Percentiles rank a stretch among this genome's conserved stretches.
Conservation (phyloP, 2,329 filamentous ascomycete genomes). For the Pseudogymnoascus sp. region DNA sequence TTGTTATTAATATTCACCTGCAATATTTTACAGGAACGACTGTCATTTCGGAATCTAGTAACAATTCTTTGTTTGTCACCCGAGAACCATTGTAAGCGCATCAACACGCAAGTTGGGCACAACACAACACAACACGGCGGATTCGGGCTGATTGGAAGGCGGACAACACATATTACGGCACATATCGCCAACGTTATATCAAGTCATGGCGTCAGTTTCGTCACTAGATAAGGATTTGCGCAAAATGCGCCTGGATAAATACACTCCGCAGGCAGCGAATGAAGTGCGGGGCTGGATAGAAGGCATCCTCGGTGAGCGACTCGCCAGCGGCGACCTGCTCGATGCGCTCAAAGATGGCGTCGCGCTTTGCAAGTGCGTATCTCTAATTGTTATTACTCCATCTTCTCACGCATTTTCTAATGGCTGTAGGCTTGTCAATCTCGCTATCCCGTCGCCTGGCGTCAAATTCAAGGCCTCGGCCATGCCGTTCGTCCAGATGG, state of each 20-base stretch:
- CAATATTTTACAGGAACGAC: background rate
- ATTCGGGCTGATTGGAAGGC: background rate
- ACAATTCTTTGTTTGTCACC: background rate
- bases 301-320: slow-evolving; percentile 62
- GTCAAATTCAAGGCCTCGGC: slow-evolving; percentile 81
- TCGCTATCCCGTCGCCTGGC: slow-evolving; percentile 66
- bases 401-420: background rate
- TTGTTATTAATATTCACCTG: background rate
- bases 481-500: slow-evolving; percentile 99
- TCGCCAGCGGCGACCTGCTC: slow-evolving; percentile 70
- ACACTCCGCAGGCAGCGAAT: slow-evolving; percentile 82
- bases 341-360: slow-evolving; percentile 85
- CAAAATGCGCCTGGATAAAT: slow-evolving; percentile 84
- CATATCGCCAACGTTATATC: background rate
- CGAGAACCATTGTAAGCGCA: background rate
- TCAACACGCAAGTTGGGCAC: background rate
- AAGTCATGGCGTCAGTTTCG: slow-evolving; percentile 78
- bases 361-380: slow-evolving; percentile 76
- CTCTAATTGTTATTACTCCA: background rate
- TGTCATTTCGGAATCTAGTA: background rate
- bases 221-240: slow-evolving; percentile 94
- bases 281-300: slow-evolving; percentile 86
- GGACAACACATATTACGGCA: background rate
- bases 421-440: slow-evolving; percentile 61
- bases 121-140: background rate